Evolutionary conservation across 345 rosid genomes (phyloP).

Genomic region (Nasturtium officinale): DNA sequence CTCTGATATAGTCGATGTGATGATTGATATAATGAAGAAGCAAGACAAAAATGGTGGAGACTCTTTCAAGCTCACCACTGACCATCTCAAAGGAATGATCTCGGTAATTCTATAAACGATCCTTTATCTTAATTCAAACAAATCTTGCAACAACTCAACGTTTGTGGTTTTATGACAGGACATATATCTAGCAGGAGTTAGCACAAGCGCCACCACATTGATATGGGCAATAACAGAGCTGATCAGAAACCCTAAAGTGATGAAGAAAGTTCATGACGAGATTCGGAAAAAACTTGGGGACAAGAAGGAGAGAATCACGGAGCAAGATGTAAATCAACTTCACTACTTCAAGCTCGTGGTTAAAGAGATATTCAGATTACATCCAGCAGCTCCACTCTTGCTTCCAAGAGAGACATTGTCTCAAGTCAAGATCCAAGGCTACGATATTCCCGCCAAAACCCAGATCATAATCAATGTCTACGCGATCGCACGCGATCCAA

Average conservation of each 20-base stretch:
- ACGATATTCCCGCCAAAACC: slow-evolving; percentile 50
- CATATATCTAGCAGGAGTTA: slow-evolving; percentile 64
- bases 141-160: not conserved
- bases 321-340: slow-evolving; percentile 58
- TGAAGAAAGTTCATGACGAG: slow-evolving; percentile 64
- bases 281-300: slow-evolving; percentile 53
- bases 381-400: slow-evolving; percentile 61
- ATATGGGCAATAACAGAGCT: slow-evolving; percentile 74
- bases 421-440: slow-evolving; percentile 47
- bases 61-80: slow-evolving; percentile 25
- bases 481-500: slow-evolving; percentile 54
- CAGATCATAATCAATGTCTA: slow-evolving; percentile 54
- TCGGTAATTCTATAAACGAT: not conserved
- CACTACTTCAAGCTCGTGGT: slow-evolving; percentile 64
- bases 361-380: slow-evolving; percentile 67
- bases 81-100: slow-evolving; percentile 42
- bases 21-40: slow-evolving; percentile 32
- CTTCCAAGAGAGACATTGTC: slow-evolving; percentile 52
- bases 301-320: slow-evolving; percentile 44
- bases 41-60: slow-evolving; percentile 31
- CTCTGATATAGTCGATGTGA: slow-evolving; percentile 44
- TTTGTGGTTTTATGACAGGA: slow-evolving; percentile 43
- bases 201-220: slow-evolving; percentile 55
- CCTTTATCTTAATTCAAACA: not conserved
- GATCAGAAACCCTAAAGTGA: slow-evolving; percentile 56